Conservation (phyloP, 768 basidiomycete genomes). For the Hebeloma cylindrosporum region DNA sequence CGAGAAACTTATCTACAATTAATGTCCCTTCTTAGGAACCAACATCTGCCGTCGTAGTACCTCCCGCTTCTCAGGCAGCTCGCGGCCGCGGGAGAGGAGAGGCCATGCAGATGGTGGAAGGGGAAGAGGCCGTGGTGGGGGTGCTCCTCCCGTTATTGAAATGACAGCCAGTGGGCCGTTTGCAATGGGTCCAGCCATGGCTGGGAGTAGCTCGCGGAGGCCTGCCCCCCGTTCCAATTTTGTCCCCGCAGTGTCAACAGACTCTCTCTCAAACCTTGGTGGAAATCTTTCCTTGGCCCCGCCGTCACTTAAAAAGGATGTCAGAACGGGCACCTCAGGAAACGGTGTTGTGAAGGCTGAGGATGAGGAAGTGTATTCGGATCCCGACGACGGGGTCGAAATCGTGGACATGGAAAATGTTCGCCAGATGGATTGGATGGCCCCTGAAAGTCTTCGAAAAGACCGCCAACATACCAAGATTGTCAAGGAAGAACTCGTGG, state of each 20-base stretch:
- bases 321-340: slow-evolving; percentile 26
- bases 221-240: slow-evolving; percentile 57
- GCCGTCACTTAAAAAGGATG: slow-evolving; percentile 49
- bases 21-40: slow-evolving; percentile 45
- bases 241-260: slow-evolving; percentile 43
- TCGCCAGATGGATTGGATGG: slow-evolving; percentile 83
- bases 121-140: slow-evolving; percentile 55
- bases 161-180: slow-evolving; percentile 89
- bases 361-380: slow-evolving; percentile 73
- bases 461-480: slow-evolving; percentile 35
- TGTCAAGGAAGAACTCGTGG: slow-evolving; percentile 44
- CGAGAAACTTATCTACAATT: neutral
- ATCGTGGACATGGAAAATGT: slow-evolving; percentile 84
- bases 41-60: slow-evolving; percentile 30
- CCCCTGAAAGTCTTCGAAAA: slow-evolving; percentile 69
- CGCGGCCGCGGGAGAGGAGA: slow-evolving; percentile 48
- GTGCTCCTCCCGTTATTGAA: slow-evolving; percentile 54
- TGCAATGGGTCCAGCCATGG: slow-evolving; percentile 79
- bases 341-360: slow-evolving; percentile 32
- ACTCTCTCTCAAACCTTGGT: slow-evolving; percentile 44
- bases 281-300: slow-evolving; percentile 50
- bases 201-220: slow-evolving; percentile 54
- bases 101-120: slow-evolving; percentile 48
- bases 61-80: slow-evolving; percentile 29
- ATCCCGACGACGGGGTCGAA: slow-evolving; percentile 85